Evolutionary conservation across 2,329 filamentous ascomycete genomes (phyloP).

Genomic region (Sphaerulina musiva): DNA sequence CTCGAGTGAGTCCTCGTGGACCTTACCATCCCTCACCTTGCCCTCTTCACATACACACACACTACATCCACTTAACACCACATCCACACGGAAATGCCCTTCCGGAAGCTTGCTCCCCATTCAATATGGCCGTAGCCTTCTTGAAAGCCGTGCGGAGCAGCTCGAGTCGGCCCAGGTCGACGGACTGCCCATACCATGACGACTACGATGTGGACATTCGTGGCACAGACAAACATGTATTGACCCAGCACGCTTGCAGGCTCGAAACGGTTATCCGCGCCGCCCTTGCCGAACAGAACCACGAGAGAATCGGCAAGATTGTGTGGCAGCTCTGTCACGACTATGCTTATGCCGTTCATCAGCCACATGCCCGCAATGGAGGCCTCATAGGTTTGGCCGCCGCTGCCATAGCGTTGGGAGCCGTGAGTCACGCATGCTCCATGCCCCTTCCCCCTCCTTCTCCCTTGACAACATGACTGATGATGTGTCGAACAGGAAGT

Average conservation of each 20-base stretch:
- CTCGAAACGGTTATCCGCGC: conserved; percentile 88
- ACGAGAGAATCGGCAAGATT: conserved; percentile 73
- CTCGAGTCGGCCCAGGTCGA: neutral
- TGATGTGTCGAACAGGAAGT: conserved; percentile 58
- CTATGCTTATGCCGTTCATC: conserved; percentile 94
- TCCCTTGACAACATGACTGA: neutral
- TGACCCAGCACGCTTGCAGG: conserved; percentile 42
- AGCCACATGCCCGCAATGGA: conserved; percentile 92
- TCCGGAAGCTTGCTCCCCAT: no score
- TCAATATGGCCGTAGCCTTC: conserved; percentile 6
- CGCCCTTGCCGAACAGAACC: conserved; percentile 67
- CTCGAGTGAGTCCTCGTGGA: conserved; percentile 64
- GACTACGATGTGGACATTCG: conserved; percentile 18
- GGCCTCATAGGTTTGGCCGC: conserved; percentile 92
- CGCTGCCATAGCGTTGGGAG: conserved; percentile 87
- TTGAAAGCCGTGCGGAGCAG: conserved; percentile 1
- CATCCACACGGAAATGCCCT: neutral
- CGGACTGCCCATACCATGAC: conserved; percentile 14
- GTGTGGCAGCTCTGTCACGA: conserved; percentile 96
- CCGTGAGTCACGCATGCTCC: conserved; percentile 54
- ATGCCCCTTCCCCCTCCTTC: neutral
- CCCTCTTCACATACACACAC: no score
- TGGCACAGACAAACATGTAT: conserved; percentile 11
- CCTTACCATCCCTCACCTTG: no score
- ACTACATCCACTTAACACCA: neutral